These are phyloP conservation scores for Trichosporon faecale DNA, from an alignment of 1,284 basidiomycete genomes.

Conservation along the genomic window DNA sequence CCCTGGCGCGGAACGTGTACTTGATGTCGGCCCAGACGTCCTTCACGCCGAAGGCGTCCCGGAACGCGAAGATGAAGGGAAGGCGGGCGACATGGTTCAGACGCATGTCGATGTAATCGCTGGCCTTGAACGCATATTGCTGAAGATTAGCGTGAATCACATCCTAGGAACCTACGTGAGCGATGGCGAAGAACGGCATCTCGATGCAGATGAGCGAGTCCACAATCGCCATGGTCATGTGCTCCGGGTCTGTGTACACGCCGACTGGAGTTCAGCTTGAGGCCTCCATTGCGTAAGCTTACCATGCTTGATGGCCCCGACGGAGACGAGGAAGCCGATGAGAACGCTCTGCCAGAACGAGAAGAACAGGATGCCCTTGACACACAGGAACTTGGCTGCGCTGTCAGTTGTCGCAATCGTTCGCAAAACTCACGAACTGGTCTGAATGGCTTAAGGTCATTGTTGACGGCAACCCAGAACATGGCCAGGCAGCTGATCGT, in stretches of 20 bases:
- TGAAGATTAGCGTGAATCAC: constrained; percentile 1
- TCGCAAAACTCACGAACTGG: constrained; percentile 52
- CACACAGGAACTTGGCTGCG: constrained; percentile 91
- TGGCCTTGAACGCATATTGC: constrained; percentile 54
- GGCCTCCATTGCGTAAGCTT: constrained; percentile 10
- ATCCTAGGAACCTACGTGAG: constrained; percentile 57
- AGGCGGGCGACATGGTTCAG: constrained; percentile 76
- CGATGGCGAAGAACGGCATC: constrained; percentile 95
- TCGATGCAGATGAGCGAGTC: constrained; percentile 91
- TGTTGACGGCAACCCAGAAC: constrained; percentile 87
- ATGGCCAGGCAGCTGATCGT: constrained; percentile 80
- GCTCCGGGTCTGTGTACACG: constrained; percentile 83
- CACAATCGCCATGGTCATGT: constrained; percentile 83
- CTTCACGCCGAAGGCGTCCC: constrained; percentile 78
- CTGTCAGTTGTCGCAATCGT: not conserved
- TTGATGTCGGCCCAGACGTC: constrained; percentile 87
- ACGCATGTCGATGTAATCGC: constrained; percentile 72
- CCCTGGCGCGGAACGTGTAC: constrained; percentile 77
- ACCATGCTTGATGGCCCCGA: constrained; percentile 67
- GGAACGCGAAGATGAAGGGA: constrained; percentile 77
- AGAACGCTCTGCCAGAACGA: constrained; percentile 94
- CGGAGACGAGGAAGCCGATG: constrained; percentile 83
- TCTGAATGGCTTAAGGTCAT: constrained; percentile 83
- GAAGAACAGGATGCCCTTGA: constrained; percentile 97
- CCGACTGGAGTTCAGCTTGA: constrained; percentile 57